Conservation (phyloP, 257 asterid species). For the Verbascum thapsus region DNA sequence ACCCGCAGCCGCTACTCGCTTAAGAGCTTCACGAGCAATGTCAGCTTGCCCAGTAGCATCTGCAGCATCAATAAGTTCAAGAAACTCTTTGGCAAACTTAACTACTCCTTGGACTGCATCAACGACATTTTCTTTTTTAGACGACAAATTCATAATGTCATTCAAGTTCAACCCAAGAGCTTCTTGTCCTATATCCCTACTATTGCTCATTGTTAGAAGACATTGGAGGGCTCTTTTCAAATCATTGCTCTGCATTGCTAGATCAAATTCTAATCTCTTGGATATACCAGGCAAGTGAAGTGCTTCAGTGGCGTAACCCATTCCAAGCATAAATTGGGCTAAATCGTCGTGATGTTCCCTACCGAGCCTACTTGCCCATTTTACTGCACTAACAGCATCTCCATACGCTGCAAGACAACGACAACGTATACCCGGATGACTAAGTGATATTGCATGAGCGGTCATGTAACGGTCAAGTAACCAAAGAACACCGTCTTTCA, state of each 20-base stretch:
- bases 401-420: constrained; percentile 99
- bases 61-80: constrained; percentile 94
- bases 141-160: constrained; percentile 83
- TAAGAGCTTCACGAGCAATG: constrained; percentile 97
- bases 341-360: constrained; percentile 98
- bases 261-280: constrained; percentile 91
- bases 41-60: constrained; percentile 99
- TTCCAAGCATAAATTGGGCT: constrained; percentile 99
- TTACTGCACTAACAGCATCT: constrained; percentile 98
- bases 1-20: constrained; percentile 98
- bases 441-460: constrained; percentile 95
- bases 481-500: constrained; percentile 97
- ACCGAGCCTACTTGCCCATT: constrained; percentile 98
- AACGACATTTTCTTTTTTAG: constrained; percentile 83
- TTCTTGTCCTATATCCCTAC: constrained; percentile 96
- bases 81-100: constrained; percentile 90
- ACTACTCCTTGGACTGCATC: constrained; percentile 98
- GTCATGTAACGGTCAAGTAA: constrained; percentile 89
- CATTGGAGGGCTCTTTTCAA: constrained; percentile 93
- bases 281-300: constrained; percentile 99
- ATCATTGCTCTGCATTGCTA: constrained; percentile 96
- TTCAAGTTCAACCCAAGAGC: constrained; percentile 88
- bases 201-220: constrained; percentile 94
- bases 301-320: constrained; percentile 99
- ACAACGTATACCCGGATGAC: constrained; percentile 98